Base-by-base conservation (phyloP, 345 rosid species). In the Litchi chinensis region DNA sequence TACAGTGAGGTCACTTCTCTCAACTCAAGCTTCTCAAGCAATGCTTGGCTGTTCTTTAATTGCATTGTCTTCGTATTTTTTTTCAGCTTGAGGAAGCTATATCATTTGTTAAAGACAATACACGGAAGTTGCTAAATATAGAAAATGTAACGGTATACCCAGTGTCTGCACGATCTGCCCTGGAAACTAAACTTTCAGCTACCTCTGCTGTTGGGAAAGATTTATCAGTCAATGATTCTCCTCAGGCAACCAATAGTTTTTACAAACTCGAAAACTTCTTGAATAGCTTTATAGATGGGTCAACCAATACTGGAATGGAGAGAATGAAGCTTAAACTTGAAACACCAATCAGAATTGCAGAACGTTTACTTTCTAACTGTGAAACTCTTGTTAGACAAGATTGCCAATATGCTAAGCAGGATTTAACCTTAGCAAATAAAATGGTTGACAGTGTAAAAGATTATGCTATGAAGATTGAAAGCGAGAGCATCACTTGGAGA, bases 311-410 rank as follows among this genome's bases (percentile, higher is more conserved):
- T 5, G 98, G 98, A 59, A 87, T 85, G 92, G 97, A 96, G 80
- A 90, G 99, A 84, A 88, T 91, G 83, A 90, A 82, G 87, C 98
- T 96, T 83, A 96, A 94, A 87, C 93, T 96, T 76, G 97, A 90
- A 90, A 96, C 97, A 41, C 97, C 98, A 24, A 86, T 91, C 77
- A 86, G 86, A 43, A 93, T 94, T 85, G 95, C 98, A 10, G 95
- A 94, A 72, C 92, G 90, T 44, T 79, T 94, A 28, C 89, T 94
- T 80, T 90, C 97, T 77, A 80, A 90, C 15, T 91, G 90, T 75
- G 97, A 91, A 75, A 79, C 90, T 84, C 85, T 85, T 80, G 80
- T 90, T 82, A 78, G 86, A 77, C 86, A 90, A 83, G 95, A 91
- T 56, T 81, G 82, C 56, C 70, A 81, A 83, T 64, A 84, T 80